Conservation (phyloP, 768 basidiomycete species). For the Lyophyllum decastes region DNA sequence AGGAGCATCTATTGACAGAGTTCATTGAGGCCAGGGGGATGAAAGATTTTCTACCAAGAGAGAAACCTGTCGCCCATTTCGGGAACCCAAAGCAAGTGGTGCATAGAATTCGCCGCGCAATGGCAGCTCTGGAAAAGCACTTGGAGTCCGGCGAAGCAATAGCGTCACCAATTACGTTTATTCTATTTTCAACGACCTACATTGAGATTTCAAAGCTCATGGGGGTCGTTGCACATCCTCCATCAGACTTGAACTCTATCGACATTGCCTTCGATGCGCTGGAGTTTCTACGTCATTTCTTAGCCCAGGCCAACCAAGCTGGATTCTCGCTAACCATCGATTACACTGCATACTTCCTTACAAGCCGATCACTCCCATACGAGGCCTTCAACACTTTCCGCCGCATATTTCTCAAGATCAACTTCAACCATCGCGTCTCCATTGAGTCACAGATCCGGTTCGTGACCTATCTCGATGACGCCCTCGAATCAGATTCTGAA, state of each 20-base stretch:
- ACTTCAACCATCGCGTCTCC: conserved; percentile 21
- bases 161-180: conserved; percentile 2
- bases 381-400: conserved; percentile 40
- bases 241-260: conserved; percentile 9
- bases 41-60: neutral
- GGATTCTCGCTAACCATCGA: conserved; percentile 31
- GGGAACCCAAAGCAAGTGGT: neutral
- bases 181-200: neutral
- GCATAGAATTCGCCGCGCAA: neutral
- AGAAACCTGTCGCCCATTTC: neutral
- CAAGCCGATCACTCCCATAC: conserved; percentile 26
- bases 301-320: conserved; percentile 27
- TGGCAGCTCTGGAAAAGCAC: neutral
- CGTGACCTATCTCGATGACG: conserved; percentile 30
- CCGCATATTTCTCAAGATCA: conserved; percentile 33
- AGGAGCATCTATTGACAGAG: conserved; percentile 24
- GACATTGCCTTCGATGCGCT: conserved; percentile 20
- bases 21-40: conserved; percentile 16
- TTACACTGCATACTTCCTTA: conserved; percentile 26
- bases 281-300: conserved; percentile 24
- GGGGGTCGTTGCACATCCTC: conserved; percentile 16
- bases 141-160: conserved; percentile 3
- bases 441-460: conserved; percentile 26
- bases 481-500: conserved; percentile 23
- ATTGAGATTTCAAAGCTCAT: conserved; percentile 18